phyloP scores from a whole-genome alignment of 192 early-diverging fungal genomes.

The Geosiphon pyriformis region DNA sequence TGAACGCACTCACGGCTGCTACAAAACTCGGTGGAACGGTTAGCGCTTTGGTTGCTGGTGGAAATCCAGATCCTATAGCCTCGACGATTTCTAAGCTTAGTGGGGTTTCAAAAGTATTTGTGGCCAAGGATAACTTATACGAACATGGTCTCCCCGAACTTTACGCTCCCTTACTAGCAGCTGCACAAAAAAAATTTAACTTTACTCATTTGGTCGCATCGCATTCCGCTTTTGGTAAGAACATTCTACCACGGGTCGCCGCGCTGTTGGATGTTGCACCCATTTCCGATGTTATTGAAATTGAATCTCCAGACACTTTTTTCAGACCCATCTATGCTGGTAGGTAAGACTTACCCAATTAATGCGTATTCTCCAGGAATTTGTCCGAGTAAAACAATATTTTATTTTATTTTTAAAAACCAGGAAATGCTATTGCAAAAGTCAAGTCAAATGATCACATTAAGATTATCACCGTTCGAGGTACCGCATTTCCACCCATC shows the following conservation, averaged over 20 bases:
- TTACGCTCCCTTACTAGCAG: constrained; percentile 69
- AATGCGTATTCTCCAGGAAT: too few relatives aligned
- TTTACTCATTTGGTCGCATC: constrained; percentile 85
- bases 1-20: constrained; percentile 88
- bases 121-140: constrained; percentile 74
- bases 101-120: constrained; percentile 78
- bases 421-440: constrained; percentile 92
- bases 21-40: constrained; percentile 71
- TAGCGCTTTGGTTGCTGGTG: constrained; percentile 85
- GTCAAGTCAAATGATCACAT: constrained; percentile 85
- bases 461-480: constrained; percentile 87
- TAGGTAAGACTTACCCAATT: constrained; percentile 34
- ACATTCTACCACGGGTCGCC: constrained; percentile 87
- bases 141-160: constrained; percentile 79
- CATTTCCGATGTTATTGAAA: constrained; percentile 81
- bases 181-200: constrained; percentile 58
- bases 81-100: constrained; percentile 55
- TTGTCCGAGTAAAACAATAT: too few relatives aligned
- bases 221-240: constrained; percentile 90
- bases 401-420: too few relatives aligned
- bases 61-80: constrained; percentile 60
- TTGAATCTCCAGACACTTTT: constrained; percentile 83
- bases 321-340: constrained; percentile 96
- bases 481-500: constrained; percentile 83
- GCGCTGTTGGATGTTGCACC: constrained; percentile 87